Evolutionary conservation across 495 filamentous ascomycete genomes (phyloP), one percentile per base, ranked within the genome.

Genomic region (Cryomyces minteri): DNA sequence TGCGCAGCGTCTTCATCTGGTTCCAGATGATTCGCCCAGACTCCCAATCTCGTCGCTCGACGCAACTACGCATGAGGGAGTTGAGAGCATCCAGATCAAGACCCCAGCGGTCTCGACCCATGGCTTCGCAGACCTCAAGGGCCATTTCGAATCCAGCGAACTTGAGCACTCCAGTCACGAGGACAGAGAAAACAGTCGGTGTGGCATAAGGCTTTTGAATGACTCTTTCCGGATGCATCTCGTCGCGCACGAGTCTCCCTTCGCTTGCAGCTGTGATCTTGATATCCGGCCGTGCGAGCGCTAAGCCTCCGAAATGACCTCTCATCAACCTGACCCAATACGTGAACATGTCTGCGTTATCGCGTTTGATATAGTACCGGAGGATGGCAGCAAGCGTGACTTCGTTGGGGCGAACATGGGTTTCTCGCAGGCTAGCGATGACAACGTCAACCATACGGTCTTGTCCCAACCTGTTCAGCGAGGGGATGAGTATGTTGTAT

Each of bases 401-500:
- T 41, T 70, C 59, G 30, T 72, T 82, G 5, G 72, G 69, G 31
- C 62, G 63, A 10, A 74, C 57, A 10, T 64, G 58, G 32, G 61
- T 70, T 14, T 58, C 47, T n/a, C 55, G 39, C n/a, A 79, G 50
- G 1, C 69, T 69, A 12, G 63, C 49, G n/a, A 76, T 61, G n/a
- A 82, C 67, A 18, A 57, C 51, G 32, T 72, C 57, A 5, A 73
- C 67, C 6, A 84, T 59, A 25, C 64, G 55, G 33, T 67, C 63
- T 40, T 65, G 58, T 30, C 67, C 64, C 10, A 63, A 51, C 28
- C 40, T 9, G 28, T 9, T n/a, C 10, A 41, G 40, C 9, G 8
- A 11, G 5, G 47, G 32, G 12, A 88, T 69, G 28, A 88, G 63
- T 31, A 67, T 62, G 51, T 84, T 84, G 62, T 77, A 85, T 8